A percentile compares a stretch with the other conserved stretches of the same genome.
Evolutionary conservation across 2,329 filamentous ascomycete species (phyloP).

Genomic region (Verticillium longisporum): DNA sequence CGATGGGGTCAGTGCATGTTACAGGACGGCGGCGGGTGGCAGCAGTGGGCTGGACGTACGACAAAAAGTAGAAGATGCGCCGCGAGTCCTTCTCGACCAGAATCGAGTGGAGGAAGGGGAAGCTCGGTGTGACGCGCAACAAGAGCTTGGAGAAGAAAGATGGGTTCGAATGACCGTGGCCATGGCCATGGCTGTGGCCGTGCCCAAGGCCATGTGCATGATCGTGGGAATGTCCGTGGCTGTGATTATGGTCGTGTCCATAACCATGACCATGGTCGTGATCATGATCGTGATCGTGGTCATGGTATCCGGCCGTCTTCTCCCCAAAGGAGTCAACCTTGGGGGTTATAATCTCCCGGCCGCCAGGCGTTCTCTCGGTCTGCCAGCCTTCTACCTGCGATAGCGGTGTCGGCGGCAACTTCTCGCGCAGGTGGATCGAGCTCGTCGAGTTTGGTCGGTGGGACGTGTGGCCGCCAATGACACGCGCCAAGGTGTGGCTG

Average conservation of each 20-base stretch:
- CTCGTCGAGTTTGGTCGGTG: background rate
- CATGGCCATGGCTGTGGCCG: constrained; percentile 16
- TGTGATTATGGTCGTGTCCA: constrained; percentile 15
- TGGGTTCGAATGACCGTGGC: constrained; percentile 36
- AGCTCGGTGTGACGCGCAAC: constrained; percentile 60
- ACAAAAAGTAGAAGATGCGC: constrained; percentile 95
- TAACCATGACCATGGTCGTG: constrained; percentile 20
- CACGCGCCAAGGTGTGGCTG: constrained; percentile 4
- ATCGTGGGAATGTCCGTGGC: constrained; percentile 17
- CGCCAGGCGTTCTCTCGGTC: constrained; percentile 30
- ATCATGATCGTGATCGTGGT: constrained; percentile 15
- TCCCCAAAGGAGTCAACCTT: constrained; percentile 6
- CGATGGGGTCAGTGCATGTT: no score
- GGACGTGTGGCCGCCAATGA: background rate
- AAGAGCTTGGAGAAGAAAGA: constrained; percentile 69
- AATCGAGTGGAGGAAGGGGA: constrained; percentile 78
- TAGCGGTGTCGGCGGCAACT: constrained; percentile 22
- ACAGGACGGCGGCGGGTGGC: constrained; percentile 6
- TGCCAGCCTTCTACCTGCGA: constrained; percentile 32
- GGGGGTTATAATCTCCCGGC: constrained; percentile 30
- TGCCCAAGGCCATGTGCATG: constrained; percentile 20
- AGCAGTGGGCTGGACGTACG: constrained; percentile 41
- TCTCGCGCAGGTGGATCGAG: constrained; percentile 17
- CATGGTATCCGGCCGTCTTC: constrained; percentile 6
- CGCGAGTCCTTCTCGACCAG: constrained; percentile 87